Evolutionary conservation across 75 land plant species (phyloP).

Genomic region (Larix kaempferi): DNA sequence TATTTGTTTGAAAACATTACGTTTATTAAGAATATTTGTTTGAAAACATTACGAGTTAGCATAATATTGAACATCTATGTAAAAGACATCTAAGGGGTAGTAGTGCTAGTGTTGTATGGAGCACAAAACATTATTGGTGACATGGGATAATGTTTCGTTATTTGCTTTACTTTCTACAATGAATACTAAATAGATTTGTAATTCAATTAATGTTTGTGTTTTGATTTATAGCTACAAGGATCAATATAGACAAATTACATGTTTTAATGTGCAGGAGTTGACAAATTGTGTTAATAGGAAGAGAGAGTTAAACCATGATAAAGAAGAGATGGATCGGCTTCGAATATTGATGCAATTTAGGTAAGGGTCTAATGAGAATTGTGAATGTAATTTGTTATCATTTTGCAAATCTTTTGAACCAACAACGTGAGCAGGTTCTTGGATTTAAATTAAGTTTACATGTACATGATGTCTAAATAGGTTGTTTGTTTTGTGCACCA

Average conservation of each 20-base stretch:
- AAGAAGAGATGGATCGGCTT: neutral
- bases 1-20: no score
- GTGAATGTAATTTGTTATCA: neutral
- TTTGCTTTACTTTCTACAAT: neutral
- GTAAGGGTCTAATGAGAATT: neutral
- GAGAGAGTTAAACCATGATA: neutral
- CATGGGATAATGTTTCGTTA: neutral
- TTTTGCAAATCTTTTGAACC: neutral
- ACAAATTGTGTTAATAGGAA: conserved; percentile 5
- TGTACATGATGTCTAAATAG: neutral
- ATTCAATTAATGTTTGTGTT: neutral
- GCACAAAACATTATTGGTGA: no score
- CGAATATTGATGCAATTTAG: conserved; percentile 6
- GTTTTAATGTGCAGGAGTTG: neutral
- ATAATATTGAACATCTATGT: no score
- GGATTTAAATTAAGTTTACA: neutral
- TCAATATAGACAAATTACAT: neutral
- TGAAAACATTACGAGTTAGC: no score
- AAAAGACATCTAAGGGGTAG: neutral
- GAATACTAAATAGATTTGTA: neutral
- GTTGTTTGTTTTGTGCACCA: neutral
- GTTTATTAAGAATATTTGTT: no score
- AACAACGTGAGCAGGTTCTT: neutral
- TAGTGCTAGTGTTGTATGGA: neutral
- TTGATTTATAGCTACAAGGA: neutral